Conservation (phyloP, 768 basidiomycete genomes). For the Fomitopsis serialis region DNA sequence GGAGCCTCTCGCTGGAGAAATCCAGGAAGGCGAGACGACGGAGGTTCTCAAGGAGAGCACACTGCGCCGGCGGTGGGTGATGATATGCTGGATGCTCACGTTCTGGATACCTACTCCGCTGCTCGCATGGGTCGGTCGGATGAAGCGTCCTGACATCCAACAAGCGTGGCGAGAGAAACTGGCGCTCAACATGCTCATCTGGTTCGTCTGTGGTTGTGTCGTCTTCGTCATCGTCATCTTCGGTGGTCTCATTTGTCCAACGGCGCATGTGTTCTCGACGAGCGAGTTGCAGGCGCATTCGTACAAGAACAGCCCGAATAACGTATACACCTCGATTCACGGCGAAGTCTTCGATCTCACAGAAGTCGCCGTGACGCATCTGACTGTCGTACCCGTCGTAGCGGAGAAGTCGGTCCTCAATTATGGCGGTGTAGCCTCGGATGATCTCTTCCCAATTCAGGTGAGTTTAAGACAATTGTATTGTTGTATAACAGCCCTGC, state of each 20-base stretch:
- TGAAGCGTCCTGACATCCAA: slow-evolving; percentile 91
- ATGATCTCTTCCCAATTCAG: slow-evolving; percentile 91
- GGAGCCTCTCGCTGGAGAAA: slow-evolving; percentile 79
- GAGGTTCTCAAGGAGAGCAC: slow-evolving; percentile 83
- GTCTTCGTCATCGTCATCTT: slow-evolving; percentile 91
- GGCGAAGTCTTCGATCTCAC: slow-evolving; percentile 95
- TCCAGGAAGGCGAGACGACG: slow-evolving; percentile 81
- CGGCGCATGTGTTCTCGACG: slow-evolving; percentile 83
- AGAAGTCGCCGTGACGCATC: slow-evolving; percentile 58
- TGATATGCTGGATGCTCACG: slow-evolving; percentile 82
- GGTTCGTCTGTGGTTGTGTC: slow-evolving; percentile 85
- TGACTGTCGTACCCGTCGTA: slow-evolving; percentile 65
- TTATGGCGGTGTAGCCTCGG: slow-evolving; percentile 76
- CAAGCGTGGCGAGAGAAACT: slow-evolving; percentile 99
- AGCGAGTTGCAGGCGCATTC: slow-evolving; percentile 74
- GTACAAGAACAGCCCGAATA: slow-evolving; percentile 55
- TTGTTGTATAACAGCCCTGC: background rate
- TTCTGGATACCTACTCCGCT: slow-evolving; percentile 83
- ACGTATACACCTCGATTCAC: slow-evolving; percentile 77
- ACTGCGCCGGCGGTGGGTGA: slow-evolving; percentile 82
- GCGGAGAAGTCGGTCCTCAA: slow-evolving; percentile 68
- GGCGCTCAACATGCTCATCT: slow-evolving; percentile 91
- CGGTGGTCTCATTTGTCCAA: slow-evolving; percentile 88
- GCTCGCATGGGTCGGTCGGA: slow-evolving; percentile 71
- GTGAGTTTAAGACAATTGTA: slow-evolving; percentile 28